Conservation (phyloP, 1,284 basidiomycete species). For the Malassezia equina region DNA sequence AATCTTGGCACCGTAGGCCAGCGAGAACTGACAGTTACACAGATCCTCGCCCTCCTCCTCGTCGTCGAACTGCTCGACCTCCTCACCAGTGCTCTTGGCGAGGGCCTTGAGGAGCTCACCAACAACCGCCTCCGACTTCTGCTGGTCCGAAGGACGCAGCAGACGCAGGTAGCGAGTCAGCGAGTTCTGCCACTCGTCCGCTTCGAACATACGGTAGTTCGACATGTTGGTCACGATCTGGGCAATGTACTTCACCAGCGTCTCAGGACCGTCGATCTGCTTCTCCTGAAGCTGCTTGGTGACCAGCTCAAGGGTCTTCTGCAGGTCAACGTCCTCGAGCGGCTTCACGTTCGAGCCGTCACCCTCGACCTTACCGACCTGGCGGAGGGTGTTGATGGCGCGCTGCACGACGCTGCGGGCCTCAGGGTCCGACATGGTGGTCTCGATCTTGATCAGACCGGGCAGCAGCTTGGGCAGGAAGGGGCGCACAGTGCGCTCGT, state of each 20-base stretch:
- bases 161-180: slow-evolving; percentile 44
- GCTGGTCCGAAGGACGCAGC: slow-evolving; percentile 36
- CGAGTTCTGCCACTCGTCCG: slow-evolving; percentile 44
- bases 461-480: slow-evolving; percentile 48
- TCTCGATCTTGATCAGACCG: slow-evolving; percentile 48
- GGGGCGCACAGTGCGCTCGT: slow-evolving; percentile 48
- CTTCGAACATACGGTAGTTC: slow-evolving; percentile 47
- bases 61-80: slow-evolving; percentile 47
- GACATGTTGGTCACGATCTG: slow-evolving; percentile 44
- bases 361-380: slow-evolving; percentile 43
- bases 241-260: slow-evolving; percentile 38
- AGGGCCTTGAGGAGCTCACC: slow-evolving; percentile 34
- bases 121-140: slow-evolving; percentile 34
- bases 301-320: slow-evolving; percentile 30
- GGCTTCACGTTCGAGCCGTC: slow-evolving; percentile 47
- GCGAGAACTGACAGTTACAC: slow-evolving; percentile 49
- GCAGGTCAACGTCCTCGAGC: slow-evolving; percentile 39
- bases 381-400: slow-evolving; percentile 45
- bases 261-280: slow-evolving; percentile 27
- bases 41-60: slow-evolving; percentile 49
- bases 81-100: slow-evolving; percentile 44
- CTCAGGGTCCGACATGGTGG: slow-evolving; percentile 46
- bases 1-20: slow-evolving; percentile 49
- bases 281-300: slow-evolving; percentile 33
- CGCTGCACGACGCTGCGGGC: slow-evolving; percentile 45